Base-by-base conservation (phyloP, 345 rosid genomes). In the Populus pruinosa region DNA sequence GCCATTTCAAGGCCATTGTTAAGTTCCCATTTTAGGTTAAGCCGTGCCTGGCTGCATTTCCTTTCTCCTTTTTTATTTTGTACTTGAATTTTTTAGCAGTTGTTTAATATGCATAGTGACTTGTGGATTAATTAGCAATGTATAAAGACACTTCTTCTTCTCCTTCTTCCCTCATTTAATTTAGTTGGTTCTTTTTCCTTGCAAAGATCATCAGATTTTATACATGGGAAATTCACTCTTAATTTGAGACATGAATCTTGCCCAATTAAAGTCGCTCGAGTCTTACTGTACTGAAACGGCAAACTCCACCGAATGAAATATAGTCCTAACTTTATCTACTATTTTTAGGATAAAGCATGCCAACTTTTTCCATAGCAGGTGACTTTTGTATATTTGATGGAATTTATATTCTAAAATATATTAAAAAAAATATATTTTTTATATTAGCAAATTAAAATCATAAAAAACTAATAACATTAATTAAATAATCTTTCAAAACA, bases 71-170 rank as follows among this genome's bases (percentile, higher is more conserved):
- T 23, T 5, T 25, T 11, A 61, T 9, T 38, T 25, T 55, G 39
- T 67, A 67, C 53, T 21, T 44, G 66, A 39, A 44, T 75, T 67
- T 70, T 69, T 82, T 69, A 75, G 69, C 68, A 67, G 76, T 69
- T 83, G 81, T 82, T 87, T 75, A 76, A 63, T 77, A 74, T 84
- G 89, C 81, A 76, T 82, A 80, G 85, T 63, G 74, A 83, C 82
- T 78, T 80, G 56, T 77, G 83, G 74, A 81, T 81, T 87, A 85
- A 81, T 81, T 87, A 85, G 89, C 82, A 76, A 70, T 88, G 98
- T 87, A 89, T 89, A 93, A 87, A 88, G 78, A 85, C 88, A 77
- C 86, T 81, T 84, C 87, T 53, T 67, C 78, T 36, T 25, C 27
- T 33, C 50, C 25, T 36, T 62, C 69, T 70, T 47, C 38, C 36